These are phyloP conservation scores for Diaporthe humulicola DNA, from an alignment of 2,329 filamentous ascomycete genomes.

Conservation along the genomic window DNA sequence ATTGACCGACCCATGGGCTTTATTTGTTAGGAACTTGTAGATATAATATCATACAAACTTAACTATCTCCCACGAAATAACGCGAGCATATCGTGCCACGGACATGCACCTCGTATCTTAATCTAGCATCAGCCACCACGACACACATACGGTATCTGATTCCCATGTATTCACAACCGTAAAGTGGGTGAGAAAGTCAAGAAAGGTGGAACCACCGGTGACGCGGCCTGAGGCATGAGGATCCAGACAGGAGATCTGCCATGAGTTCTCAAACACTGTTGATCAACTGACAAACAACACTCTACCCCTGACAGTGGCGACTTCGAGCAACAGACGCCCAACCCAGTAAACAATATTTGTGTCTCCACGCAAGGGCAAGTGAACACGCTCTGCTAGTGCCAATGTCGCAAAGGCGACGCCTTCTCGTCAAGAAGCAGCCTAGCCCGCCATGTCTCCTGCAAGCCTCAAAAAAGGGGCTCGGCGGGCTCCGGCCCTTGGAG, in stretches of 20 bases:
- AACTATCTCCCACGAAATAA: background rate
- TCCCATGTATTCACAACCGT: background rate
- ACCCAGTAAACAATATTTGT: background rate
- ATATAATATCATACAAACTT: background rate
- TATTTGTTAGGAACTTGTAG: background rate
- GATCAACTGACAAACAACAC: background rate
- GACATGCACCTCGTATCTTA: background rate
- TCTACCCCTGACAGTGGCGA: background rate
- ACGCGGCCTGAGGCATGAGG: too few relatives aligned
- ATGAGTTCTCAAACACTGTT: too few relatives aligned
- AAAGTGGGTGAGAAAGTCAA: too few relatives aligned
- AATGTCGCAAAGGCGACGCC: background rate
- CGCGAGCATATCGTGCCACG: background rate
- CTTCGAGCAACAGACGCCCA: too few relatives aligned
- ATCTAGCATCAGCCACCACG: background rate
- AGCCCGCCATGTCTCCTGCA: background rate
- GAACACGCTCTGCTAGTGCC: background rate
- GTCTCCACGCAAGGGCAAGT: background rate
- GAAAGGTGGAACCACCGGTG: too few relatives aligned
- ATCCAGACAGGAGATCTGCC: background rate
- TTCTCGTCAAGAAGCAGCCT: background rate
- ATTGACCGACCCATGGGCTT: background rate
- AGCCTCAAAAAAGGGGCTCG: background rate
- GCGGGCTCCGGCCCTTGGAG: background rate
- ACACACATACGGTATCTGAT: background rate